These are phyloP conservation scores for Penicillium bovifimosum DNA, from an alignment of 495 filamentous ascomycete genomes.

Conservation along the genomic window DNA sequence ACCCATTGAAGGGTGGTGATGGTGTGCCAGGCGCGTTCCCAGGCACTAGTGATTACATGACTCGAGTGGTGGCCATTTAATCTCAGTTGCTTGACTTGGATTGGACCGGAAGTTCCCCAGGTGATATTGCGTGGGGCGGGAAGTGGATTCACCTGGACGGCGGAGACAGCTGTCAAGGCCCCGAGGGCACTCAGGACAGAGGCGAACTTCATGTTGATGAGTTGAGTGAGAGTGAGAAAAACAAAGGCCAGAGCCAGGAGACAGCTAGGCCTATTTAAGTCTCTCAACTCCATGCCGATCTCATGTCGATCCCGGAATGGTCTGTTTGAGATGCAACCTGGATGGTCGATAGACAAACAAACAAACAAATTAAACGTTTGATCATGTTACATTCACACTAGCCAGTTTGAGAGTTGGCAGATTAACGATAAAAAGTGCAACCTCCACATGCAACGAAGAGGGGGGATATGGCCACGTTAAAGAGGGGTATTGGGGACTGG, in stretches of 20 bases:
- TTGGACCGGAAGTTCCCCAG: constrained; percentile 50
- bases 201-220: constrained; percentile 29
- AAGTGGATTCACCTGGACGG: constrained; percentile 50
- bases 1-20: constrained; percentile 47
- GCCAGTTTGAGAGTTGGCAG: neutral
- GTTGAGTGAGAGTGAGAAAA: neutral
- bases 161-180: constrained; percentile 26
- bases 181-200: constrained; percentile 22
- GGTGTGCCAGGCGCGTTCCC: constrained; percentile 44
- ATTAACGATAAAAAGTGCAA: constrained; percentile 6
- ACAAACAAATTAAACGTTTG: constrained; percentile 15
- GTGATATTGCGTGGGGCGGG: constrained; percentile 49
- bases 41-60: constrained; percentile 33
- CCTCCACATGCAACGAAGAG: constrained; percentile 22
- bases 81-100: constrained; percentile 25
- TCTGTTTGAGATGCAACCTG: constrained; percentile 2
- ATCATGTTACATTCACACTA: constrained; percentile 19
- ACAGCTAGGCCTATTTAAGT: constrained; percentile 15
- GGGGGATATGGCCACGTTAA: neutral
- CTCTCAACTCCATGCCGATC: constrained; percentile 19
- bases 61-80: constrained; percentile 27
- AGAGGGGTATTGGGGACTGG: neutral
- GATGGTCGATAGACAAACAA: neutral
- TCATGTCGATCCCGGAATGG: constrained; percentile 6
- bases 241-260: neutral